phyloP scores from a whole-genome alignment of 192 early-diverging fungal species.

The Linnemannia elongata region DNA sequence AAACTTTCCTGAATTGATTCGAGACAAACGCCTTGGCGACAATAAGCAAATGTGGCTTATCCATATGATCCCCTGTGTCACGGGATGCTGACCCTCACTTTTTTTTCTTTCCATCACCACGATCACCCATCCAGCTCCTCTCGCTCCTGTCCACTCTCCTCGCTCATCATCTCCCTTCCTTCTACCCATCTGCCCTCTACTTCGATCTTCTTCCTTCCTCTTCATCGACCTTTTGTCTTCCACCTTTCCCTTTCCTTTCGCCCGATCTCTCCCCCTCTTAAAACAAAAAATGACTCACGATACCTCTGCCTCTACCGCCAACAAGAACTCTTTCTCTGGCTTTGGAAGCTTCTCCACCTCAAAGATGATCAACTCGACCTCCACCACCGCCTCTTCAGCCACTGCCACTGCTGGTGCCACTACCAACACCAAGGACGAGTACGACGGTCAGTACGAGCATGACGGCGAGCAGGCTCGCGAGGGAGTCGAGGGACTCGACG shows the following conservation, averaged over 20 bases:
- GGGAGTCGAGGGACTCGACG: slow-evolving; percentile 22
- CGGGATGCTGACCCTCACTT: background rate
- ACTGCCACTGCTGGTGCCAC: slow-evolving; percentile 1
- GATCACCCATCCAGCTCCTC: background rate
- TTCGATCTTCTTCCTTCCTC: background rate
- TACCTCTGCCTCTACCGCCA: background rate
- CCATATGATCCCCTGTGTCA: background rate
- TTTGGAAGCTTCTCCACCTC: slow-evolving; percentile 7
- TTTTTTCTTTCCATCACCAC: background rate
- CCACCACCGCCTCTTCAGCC: background rate
- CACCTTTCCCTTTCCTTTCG: background rate
- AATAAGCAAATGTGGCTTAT: background rate
- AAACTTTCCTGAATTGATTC: too few relatives aligned
- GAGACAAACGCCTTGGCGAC: too few relatives aligned
- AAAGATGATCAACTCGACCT: slow-evolving; percentile 16
- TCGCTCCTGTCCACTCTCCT: background rate
- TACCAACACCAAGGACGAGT: background rate
- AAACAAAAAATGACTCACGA: slow-evolving; percentile 19
- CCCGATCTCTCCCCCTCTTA: background rate
- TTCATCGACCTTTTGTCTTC: slow-evolving; percentile 1
- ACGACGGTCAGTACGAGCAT: slow-evolving; percentile 26
- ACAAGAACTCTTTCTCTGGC: background rate
- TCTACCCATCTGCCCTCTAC: background rate
- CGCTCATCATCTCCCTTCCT: background rate
- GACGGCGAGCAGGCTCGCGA: slow-evolving; percentile 10